Evolutionary conservation across 2,329 filamentous ascomycete genomes (phyloP), one percentile per base, ranked within the genome.

Genomic region (Daldinia eschscholtzii): DNA sequence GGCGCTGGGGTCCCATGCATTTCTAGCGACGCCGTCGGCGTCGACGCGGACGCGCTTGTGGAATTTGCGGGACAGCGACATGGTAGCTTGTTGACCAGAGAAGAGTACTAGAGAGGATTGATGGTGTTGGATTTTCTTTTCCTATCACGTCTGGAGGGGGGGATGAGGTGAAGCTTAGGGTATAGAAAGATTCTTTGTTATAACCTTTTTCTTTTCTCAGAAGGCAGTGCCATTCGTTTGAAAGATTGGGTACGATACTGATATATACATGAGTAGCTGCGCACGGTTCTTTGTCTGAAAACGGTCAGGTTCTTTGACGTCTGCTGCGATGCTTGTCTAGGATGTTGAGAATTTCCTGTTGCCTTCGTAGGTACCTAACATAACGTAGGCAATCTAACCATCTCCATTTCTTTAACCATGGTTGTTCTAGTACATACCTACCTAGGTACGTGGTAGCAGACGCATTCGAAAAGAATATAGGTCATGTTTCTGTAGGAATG

Each of bases 211-310:
- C 15, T 39, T 42, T 5, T 30, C 44, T 48, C 26, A 37, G 44
- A 59, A 4, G 13, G 10, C n/a, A 23, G 12, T 12, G 23, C 46
- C 15, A n/a, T 7, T 20, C 4, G 7, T 1, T 28, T 9, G n/a
- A 9, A 6, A 13, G 5, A 28, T 63, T 48, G 15, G 18, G 12
- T 18, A 15, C 42, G 28, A 15, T 30, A 26, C 7, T 37, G 18
- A 63, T 64, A 64, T 59, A 64, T 55, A 57, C 12, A 35, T 53
- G 15, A 20, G n/a, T 53, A 18, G 35, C 48, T 35, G 26, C 26
- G 9, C 10, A 42, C 6, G 2, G 6, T 37, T 23, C 41, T 42
- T 35, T 64, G 44, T 48, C 65, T 44, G 61, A 52, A 68, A 68
- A 53, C 61, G 44, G 57, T 23, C 53, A 42, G 12, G 9, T 48